Evolutionary conservation across 768 basidiomycete species (phyloP), one percentile per base, ranked within the genome.

Genomic region (Lentinula aciculospora): DNA sequence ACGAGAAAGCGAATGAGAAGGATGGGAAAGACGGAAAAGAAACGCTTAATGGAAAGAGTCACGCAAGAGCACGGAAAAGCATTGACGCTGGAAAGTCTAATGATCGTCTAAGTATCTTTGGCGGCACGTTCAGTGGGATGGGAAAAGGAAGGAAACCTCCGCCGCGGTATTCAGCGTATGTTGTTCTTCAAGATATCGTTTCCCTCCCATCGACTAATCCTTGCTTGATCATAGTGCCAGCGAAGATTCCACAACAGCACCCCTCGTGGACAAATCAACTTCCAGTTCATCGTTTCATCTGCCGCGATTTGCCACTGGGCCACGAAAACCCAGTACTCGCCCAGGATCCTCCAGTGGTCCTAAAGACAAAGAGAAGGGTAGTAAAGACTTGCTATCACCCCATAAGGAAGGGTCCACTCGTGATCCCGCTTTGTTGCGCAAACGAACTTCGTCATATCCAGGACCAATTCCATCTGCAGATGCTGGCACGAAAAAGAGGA

Each of bases 101-200:
- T 3, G 87, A 89, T 40, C 75, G 90, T n/a, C 69, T 90, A 60
- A 94, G 92, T 65, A 84, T 96, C 64, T 96, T 97, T 65, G 90
- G 89, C 13, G 79, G 77, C 19, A 70, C 83, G 3, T 84, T 92
- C 60, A 80, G 82, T 0, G 74, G 84, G 4, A 65, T 90, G 55
- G 82, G 84, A 28, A 88, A 86, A 68, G 72, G 75, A 39, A 74
- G 94, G 62, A 95, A 97, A 68, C 94, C 94, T 0, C 79, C 92
- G 0, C 92, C 92, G 17, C 81, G 81, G 69, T 85, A 84, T 62
- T 81, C 84, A 23, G 64, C 74, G 87, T 87, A 66, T 64, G 86
- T 76, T 45, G 51, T 62, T 54, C 40, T n/a, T n/a, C 55, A 9
- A 7, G 10, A n/a, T n/a, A n/a, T 36, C 55, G 28, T 31, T 40